phyloP scores from a whole-genome alignment of 2,329 filamentous ascomycete species.

The Fusarium piperis region DNA sequence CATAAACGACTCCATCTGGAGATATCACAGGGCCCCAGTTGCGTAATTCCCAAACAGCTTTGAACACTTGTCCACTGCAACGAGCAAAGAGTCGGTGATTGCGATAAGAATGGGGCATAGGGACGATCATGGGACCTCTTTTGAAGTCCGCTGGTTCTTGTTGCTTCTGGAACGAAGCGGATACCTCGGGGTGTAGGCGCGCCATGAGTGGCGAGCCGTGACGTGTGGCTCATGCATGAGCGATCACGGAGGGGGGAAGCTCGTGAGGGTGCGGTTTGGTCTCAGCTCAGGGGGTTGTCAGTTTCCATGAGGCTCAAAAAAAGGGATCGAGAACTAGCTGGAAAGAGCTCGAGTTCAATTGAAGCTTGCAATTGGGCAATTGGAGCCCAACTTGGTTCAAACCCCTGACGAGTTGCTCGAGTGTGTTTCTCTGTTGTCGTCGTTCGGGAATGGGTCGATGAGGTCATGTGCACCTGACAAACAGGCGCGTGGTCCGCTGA shows the following conservation, averaged over 20 bases:
- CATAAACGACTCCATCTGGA: not conserved
- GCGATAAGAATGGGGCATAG: constrained; percentile 3
- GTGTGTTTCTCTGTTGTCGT: not conserved
- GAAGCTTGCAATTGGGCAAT: constrained; percentile 21
- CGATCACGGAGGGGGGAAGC: not conserved
- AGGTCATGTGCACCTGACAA: constrained; percentile 19
- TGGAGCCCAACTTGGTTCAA: not conserved
- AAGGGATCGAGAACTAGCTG: not conserved
- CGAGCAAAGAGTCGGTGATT: constrained; percentile 2
- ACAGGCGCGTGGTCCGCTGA: constrained; percentile 7
- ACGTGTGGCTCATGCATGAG: not conserved
- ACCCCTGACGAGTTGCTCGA: not conserved
- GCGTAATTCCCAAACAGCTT: constrained; percentile 1
- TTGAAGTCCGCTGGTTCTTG: not conserved
- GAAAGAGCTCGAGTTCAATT: not conserved
- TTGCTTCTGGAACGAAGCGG: constrained; percentile 26
- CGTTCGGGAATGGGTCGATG: constrained; percentile 20
- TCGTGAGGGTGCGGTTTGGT: not conserved
- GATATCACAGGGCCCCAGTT: not conserved
- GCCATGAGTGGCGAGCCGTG: constrained; percentile 17
- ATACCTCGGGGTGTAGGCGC: constrained; percentile 1
- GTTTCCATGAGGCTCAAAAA: not conserved
- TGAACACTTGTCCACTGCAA: constrained; percentile 24
- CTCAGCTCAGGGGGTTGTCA: not conserved
- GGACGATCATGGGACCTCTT: constrained; percentile 28